Conservation (phyloP, 805 yeast species). For the Monosporozyma aerobia region DNA sequence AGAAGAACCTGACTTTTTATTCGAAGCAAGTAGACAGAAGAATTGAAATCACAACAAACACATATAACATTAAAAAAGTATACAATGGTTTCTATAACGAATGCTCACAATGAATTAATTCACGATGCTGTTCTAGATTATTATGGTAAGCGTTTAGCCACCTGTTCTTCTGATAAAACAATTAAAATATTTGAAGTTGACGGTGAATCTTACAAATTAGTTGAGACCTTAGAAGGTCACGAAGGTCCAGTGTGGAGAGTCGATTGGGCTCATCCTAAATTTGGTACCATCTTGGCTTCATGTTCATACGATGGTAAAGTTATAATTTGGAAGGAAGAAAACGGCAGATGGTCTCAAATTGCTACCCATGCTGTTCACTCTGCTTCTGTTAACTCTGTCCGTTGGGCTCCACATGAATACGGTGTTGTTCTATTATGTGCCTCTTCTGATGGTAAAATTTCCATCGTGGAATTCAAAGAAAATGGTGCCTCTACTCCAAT, state of each 20-base stretch:
- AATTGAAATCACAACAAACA: not conserved
- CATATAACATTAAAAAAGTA: not conserved
- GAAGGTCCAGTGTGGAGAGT: constrained; percentile 99
- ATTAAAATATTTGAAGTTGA: constrained; percentile 88
- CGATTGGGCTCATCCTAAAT: constrained; percentile 98
- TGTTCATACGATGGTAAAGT: constrained; percentile 95
- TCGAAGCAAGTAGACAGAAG: too few species aligned
- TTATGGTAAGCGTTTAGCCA: constrained; percentile 91
- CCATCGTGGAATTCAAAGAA: constrained; percentile 83
- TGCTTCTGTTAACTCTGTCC: constrained; percentile 88
- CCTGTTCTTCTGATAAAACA: constrained; percentile 94
- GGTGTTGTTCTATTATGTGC: constrained; percentile 88
- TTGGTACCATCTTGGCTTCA: constrained; percentile 88
- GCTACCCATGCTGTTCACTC: constrained; percentile 83
- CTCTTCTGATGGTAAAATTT: constrained; percentile 86
- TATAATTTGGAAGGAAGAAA: constrained; percentile 89
- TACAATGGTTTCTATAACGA: constrained; percentile 66
- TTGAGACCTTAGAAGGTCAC: constrained; percentile 84
- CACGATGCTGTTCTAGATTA: constrained; percentile 97
- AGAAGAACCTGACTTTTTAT: not conserved
- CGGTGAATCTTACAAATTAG: constrained; percentile 69
- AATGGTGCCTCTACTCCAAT: constrained; percentile 68
- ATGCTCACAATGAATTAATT: constrained; percentile 85
- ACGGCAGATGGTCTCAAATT: constrained; percentile 77
- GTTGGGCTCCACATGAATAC: constrained; percentile 96